Conservation (phyloP, 2,329 filamentous ascomycete species). For the Aspergillus sp. region DNA sequence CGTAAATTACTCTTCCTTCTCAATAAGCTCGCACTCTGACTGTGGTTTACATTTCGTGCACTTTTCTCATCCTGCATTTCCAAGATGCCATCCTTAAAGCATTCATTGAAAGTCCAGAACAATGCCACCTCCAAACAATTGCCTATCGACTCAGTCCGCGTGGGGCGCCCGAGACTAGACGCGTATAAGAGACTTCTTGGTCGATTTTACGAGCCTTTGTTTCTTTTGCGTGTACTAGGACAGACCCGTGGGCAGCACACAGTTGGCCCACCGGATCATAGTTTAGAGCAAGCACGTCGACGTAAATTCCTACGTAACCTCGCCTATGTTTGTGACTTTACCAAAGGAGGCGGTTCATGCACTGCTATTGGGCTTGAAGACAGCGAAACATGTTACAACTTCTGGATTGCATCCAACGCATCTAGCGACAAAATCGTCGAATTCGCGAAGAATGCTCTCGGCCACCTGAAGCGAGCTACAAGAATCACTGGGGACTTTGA, state of each 20-base stretch:
- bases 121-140: constrained; percentile 2
- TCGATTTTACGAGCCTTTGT: constrained; percentile 45
- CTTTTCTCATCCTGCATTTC: background rate
- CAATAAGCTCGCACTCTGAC: background rate
- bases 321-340: constrained; percentile 50
- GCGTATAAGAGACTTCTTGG: constrained; percentile 19
- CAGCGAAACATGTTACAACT: constrained; percentile 31
- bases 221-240: constrained; percentile 29
- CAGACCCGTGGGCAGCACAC: constrained; percentile 15
- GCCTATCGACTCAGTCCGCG: constrained; percentile 2
- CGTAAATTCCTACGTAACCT: constrained; percentile 20
- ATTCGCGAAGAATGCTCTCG: constrained; percentile 37
- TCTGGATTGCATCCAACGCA: constrained; percentile 50
- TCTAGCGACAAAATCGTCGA: constrained; percentile 19
- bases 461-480: constrained; percentile 7
- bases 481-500: background rate
- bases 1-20: background rate
- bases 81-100: background rate
- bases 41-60: background rate
- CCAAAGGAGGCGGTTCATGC: constrained; percentile 50
- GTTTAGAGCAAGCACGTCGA: constrained; percentile 8
- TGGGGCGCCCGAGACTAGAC: constrained; percentile 11
- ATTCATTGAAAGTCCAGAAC: background rate
- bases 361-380: constrained; percentile 50
- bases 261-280: background rate